Evolutionary conservation across 495 filamentous ascomycete species (phyloP).

Genomic region (Aspergillus hancockii): DNA sequence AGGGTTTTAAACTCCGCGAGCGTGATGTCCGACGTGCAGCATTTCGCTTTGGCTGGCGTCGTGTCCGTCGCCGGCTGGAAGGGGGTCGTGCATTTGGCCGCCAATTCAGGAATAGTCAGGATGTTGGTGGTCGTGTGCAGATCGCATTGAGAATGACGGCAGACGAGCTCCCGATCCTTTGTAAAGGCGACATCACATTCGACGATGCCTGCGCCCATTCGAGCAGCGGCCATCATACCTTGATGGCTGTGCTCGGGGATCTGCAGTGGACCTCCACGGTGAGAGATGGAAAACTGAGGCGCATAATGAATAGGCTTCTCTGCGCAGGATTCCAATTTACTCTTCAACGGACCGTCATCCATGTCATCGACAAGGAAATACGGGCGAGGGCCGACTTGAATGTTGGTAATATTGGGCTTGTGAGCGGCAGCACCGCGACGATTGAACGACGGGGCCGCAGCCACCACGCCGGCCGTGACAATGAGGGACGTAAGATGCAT

Average conservation of each 20-base stretch:
- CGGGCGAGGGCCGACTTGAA: constrained; percentile 58
- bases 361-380: constrained; percentile 61
- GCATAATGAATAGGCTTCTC: constrained; percentile 44
- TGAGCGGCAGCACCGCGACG: constrained; percentile 3
- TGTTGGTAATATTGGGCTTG: constrained; percentile 16
- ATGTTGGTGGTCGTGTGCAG: constrained; percentile 66
- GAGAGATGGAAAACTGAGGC: constrained; percentile 52
- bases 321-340: constrained; percentile 52
- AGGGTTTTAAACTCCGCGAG: constrained; percentile 58
- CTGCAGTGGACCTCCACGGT: constrained; percentile 60
- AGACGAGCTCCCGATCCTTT: constrained; percentile 59
- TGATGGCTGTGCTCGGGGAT: constrained; percentile 62
- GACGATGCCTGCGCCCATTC: constrained; percentile 64
- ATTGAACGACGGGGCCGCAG: constrained; percentile 17
- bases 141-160: constrained; percentile 64
- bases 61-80: constrained; percentile 52
- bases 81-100: constrained; percentile 59
- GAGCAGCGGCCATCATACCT: constrained; percentile 51
- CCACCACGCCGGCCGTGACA: constrained; percentile 17
- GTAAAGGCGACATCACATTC: constrained; percentile 68
- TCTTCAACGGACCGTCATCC: constrained; percentile 57
- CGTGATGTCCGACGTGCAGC: constrained; percentile 67
- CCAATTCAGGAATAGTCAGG: constrained; percentile 54
- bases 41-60: constrained; percentile 48
- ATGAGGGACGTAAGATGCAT: constrained; percentile 20